Percentiles rank a stretch among this genome's conserved stretches.
Conservation (phyloP, 768 basidiomycete species). For the Tulasnella calospora region DNA sequence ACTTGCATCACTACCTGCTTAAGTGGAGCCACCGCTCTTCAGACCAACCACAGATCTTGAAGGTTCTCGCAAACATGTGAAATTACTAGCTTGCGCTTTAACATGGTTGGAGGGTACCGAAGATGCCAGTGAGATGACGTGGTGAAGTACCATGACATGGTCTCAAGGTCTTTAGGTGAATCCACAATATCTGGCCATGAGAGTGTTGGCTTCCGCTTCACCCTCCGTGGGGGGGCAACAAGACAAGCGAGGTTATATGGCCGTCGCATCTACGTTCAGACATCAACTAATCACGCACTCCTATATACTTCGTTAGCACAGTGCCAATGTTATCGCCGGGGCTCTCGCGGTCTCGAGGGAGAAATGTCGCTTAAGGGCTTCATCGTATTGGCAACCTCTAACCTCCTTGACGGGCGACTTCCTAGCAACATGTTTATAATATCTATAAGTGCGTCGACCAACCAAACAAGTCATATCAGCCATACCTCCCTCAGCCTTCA, state of each 20-base stretch:
- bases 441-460: too few species aligned
- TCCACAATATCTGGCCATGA: constrained; percentile 72
- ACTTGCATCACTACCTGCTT: background rate
- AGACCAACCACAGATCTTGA: constrained; percentile 89
- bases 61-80: constrained; percentile 94
- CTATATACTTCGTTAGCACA: constrained; percentile 48
- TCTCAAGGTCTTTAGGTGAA: constrained; percentile 78
- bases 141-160: constrained; percentile 95
- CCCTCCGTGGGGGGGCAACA: constrained; percentile 93
- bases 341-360: constrained; percentile 43
- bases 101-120: constrained; percentile 82
- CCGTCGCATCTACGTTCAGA: background rate
- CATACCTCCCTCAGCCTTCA: too few species aligned
- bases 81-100: constrained; percentile 74
- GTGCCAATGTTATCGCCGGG: constrained; percentile 91
- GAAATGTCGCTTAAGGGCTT: background rate
- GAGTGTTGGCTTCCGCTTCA: constrained; percentile 79
- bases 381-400: background rate
- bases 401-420: background rate
- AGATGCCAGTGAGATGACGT: constrained; percentile 83
- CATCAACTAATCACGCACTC: background rate
- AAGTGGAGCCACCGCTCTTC: constrained; percentile 85
- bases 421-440: too few species aligned
- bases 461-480: too few species aligned
- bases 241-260: constrained; percentile 60